A percentile compares a stretch with the other conserved stretches of the same genome.
Conservation (phyloP, 169 alveolate species). For the Ichthyophthirius multifiliis region DNA sequence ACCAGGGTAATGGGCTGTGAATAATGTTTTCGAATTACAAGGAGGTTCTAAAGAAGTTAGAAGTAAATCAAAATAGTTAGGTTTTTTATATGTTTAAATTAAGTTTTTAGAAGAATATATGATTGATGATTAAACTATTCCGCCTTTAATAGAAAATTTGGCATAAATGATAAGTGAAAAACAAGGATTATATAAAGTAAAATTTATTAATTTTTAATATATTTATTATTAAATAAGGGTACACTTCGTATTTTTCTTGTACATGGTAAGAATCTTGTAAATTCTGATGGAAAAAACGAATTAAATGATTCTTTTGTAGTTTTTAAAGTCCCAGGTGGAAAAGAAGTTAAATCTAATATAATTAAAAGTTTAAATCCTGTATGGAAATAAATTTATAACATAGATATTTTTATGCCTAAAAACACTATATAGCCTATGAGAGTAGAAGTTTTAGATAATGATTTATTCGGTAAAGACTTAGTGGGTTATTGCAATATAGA, state of each 20-base stretch:
- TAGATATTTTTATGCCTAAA: slow-evolving; percentile 24
- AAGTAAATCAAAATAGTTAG: slow-evolving; percentile 15
- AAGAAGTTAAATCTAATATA: slow-evolving; percentile 10
- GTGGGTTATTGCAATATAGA: slow-evolving; percentile 27
- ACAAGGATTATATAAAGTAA: slow-evolving; percentile 26
- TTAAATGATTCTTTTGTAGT: slow-evolving; percentile 30
- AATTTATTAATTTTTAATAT: background rate
- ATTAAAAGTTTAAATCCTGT: slow-evolving; percentile 19
- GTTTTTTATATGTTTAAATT: slow-evolving; percentile 17
- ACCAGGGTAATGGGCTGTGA: slow-evolving; percentile 28
- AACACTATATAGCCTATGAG: slow-evolving; percentile 26
- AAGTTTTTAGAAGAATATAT: slow-evolving; percentile 36
- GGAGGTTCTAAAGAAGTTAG: slow-evolving; percentile 10
- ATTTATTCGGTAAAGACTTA: slow-evolving; percentile 26
- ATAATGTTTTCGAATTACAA: background rate
- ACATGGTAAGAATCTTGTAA: slow-evolving; percentile 20
- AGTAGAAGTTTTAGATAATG: slow-evolving; percentile 39
- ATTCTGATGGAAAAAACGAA: slow-evolving; percentile 25
- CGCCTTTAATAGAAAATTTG: slow-evolving; percentile 24
- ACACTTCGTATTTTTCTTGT: slow-evolving; percentile 23
- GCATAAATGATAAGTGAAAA: slow-evolving; percentile 9
- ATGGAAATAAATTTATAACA: slow-evolving; percentile 31
- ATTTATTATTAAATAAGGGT: slow-evolving; percentile 3
- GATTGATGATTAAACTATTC: slow-evolving; percentile 29
- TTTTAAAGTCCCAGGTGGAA: slow-evolving; percentile 43